Base-by-base conservation (phyloP, 108 stramenopile genomes). In the Ochromonas danica region DNA sequence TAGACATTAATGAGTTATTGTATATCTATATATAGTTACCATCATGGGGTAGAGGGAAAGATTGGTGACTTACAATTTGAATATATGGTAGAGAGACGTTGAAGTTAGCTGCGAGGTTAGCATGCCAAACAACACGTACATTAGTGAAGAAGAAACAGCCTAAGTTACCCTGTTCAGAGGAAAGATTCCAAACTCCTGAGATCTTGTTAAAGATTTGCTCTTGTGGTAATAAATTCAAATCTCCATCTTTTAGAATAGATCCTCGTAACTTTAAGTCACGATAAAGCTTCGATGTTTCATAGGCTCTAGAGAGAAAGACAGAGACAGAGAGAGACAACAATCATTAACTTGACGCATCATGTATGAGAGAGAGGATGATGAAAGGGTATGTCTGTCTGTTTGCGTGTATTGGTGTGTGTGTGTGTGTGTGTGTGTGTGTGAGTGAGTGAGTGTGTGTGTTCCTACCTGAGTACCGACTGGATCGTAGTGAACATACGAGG, bases 11-110 rank as follows among this genome's bases (percentile, higher is more conserved):
- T 14, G 6, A 14, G 45, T 51, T 51, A 51, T 51, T 14, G 22
- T 14, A 14, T 14, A 51, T 22, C 6, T 14, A 51, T 22, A 51
- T 6, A 51, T 51, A 14, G 22, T 51, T 51, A 14, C 6, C 22
- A 51, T 51, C 45, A 22, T 51, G 22, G 22, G 6, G 6, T 14
- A 14, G 45, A 51, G 45, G 6, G 22, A 51, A 71, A 14, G 35
- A 43, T 1, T 43, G 39, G 35, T 1, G 14, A 31, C 81, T 82
- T 60, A 72, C 84, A 65, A 90, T 88, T 81, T 90, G 90, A 71
- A 90, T 87, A 80, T 87, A 89, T 0, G 90, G 90, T 0, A 90
- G 85, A 61, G 80, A 82, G 1, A 90, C 90, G 75, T 90, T 90
- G 81, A 90, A 90, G 85, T 90, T 90, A 63, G 85, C 80, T 0